Evolutionary conservation across 1,139 yeast genomes (phyloP), one percentile per base, ranked within the genome.

Genomic region (Diutina sp.): DNA sequence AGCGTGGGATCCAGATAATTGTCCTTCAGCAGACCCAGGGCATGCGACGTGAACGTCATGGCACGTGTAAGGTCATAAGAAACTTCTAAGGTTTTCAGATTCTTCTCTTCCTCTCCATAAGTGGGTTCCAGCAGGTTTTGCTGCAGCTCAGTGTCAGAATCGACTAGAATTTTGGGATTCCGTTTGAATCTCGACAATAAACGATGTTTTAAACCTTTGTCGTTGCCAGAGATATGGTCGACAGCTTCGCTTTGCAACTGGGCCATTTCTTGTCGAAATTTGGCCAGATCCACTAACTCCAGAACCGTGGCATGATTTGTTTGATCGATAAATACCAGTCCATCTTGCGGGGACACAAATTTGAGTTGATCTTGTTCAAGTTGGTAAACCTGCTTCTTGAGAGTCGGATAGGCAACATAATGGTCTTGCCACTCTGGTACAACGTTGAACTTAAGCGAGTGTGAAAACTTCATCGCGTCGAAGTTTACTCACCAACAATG

Each of bases 371-470:
- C 72, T 59, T 73, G 74, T 58, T 74, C 78, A 56, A 74, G 69
- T 61, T 65, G 63, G 65, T 85, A 85, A 51, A 85, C 80, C 29
- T 77, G 72, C 66, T 83, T 83, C 65, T 86, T 86, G 55, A 86
- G 73, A 9, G 78, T 75, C 4, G 85, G 81, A 67, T 85, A 85
- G 66, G 83, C 84, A 60, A 86, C 74, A 65, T 86, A 86, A 60
- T 77, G 70, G 57, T 85, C 82, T 56, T 84, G 77, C 91, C 93
- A 86, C 65, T 86, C 93, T 5, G 93, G 91, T 45, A 86, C 91
- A 28, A 89, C 87, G 67, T 86, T 86, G 69, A 86, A 84, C 69
- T 85, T 87, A 58, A 86, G 73, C 46, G 90, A 83, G 62, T 84
- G 87, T 55, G 86, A 78, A 67, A 86, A 86, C 74, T 86, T 86